Conservation (phyloP, 805 yeast species). For the Candida quercuum region DNA sequence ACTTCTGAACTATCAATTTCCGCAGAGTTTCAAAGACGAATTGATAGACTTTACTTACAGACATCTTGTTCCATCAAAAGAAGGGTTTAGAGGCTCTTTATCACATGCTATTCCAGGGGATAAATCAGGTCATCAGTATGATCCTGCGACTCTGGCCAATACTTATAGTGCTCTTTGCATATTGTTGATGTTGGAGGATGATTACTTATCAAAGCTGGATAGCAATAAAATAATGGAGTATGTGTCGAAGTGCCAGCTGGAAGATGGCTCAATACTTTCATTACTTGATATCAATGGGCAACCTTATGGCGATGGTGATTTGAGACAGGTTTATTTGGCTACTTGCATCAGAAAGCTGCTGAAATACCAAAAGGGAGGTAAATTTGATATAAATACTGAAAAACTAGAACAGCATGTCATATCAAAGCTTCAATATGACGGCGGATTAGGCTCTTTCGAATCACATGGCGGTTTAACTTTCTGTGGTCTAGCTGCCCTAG, state of each 20-base stretch:
- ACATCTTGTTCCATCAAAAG: constrained; percentile 35
- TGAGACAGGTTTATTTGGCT: constrained; percentile 74
- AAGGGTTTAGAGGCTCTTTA: constrained; percentile 56
- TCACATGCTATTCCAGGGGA: constrained; percentile 30
- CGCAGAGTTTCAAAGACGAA: constrained; percentile 22
- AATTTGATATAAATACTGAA: constrained; percentile 33
- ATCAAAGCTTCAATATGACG: constrained; percentile 41
- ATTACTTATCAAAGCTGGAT: constrained; percentile 35
- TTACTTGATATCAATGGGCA: constrained; percentile 26
- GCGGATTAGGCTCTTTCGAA: constrained; percentile 72
- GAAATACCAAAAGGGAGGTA: constrained; percentile 16
- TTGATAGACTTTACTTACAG: constrained; percentile 40
- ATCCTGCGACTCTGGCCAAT: constrained; percentile 62
- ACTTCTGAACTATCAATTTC: constrained; percentile 23
- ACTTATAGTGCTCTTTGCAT: constrained; percentile 71
- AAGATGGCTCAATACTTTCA: constrained; percentile 54
- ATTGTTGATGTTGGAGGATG: constrained; percentile 45
- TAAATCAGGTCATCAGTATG: constrained; percentile 30
- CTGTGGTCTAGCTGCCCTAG: constrained; percentile 69
- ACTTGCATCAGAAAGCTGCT: constrained; percentile 52
- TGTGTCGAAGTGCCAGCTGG: constrained; percentile 54
- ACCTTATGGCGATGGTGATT: constrained; percentile 59
- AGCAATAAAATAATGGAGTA: constrained; percentile 42
- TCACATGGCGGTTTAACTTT: constrained; percentile 85
- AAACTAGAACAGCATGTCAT: constrained; percentile 34